These are phyloP conservation scores for Musa itinerans DNA, from an alignment of 176 grass and related monocot genomes.

Conservation along the genomic window DNA sequence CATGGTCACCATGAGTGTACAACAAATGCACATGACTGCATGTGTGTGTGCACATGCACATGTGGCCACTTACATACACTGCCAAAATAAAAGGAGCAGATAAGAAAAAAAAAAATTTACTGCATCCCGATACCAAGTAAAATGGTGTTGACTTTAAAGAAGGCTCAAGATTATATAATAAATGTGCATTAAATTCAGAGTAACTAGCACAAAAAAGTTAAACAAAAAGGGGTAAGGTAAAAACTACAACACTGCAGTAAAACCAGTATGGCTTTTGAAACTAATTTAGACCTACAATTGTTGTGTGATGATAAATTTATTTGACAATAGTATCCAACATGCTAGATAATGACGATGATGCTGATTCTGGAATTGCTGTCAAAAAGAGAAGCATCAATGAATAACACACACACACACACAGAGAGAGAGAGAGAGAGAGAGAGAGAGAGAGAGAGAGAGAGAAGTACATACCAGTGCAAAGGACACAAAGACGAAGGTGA, in stretches of 20 bases:
- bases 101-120: too few relatives aligned
- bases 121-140: too few relatives aligned
- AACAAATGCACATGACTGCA: not conserved
- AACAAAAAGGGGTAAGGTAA: too few relatives aligned
- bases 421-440: too few relatives aligned
- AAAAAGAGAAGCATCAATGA: too few relatives aligned
- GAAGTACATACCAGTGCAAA: conserved; percentile 1
- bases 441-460: not conserved
- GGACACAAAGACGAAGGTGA: conserved; percentile 7
- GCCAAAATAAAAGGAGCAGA: too few relatives aligned
- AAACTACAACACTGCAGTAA: not conserved
- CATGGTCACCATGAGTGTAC: not conserved
- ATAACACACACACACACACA: not conserved
- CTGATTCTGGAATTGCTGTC: not conserved
- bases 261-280: not conserved
- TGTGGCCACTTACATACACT: too few relatives aligned
- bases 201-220: too few relatives aligned
- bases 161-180: too few relatives aligned
- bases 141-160: too few relatives aligned
- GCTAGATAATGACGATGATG: not conserved
- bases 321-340: not conserved
- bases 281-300: not conserved
- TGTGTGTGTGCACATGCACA: too few relatives aligned
- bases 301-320: not conserved
- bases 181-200: too few relatives aligned